Evolutionary conservation across 768 basidiomycete genomes (phyloP).

Genomic region (Auriscalpium microsporum): DNA sequence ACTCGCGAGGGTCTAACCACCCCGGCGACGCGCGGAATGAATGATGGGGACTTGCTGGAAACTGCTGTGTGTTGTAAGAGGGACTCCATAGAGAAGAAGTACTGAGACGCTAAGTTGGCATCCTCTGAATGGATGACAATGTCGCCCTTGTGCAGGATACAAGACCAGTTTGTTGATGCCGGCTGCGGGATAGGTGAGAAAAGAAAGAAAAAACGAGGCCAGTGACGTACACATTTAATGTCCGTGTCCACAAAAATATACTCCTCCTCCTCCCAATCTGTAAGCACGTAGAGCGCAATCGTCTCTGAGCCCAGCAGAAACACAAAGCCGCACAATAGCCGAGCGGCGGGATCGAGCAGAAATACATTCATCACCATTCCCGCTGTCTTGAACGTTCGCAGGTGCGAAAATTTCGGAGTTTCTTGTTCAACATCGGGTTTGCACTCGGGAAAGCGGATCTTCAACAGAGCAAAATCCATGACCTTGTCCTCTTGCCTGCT

Average conservation of each 20-base stretch:
- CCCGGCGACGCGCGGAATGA: slow-evolving; percentile 18
- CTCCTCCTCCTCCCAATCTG: slow-evolving; percentile 57
- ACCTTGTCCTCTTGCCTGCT: slow-evolving; percentile 40
- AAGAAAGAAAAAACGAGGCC: not conserved
- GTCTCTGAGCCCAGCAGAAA: slow-evolving; percentile 49
- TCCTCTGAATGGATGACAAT: slow-evolving; percentile 74
- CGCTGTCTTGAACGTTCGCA: slow-evolving; percentile 54
- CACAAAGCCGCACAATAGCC: slow-evolving; percentile 61
- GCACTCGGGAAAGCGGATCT: slow-evolving; percentile 41
- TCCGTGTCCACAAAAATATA: slow-evolving; percentile 71
- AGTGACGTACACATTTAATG: slow-evolving; percentile 55
- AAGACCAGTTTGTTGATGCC: slow-evolving; percentile 69
- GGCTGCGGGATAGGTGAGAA: slow-evolving; percentile 29
- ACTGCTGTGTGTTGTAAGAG: slow-evolving; percentile 24
- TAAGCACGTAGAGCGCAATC: slow-evolving; percentile 53
- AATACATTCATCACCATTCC: slow-evolving; percentile 76
- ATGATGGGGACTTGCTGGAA: slow-evolving; percentile 6
- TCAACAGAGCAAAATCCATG: slow-evolving; percentile 69
- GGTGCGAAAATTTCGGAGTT: slow-evolving; percentile 43
- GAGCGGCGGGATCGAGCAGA: slow-evolving; percentile 53
- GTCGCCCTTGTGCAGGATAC: slow-evolving; percentile 55
- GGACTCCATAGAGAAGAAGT: slow-evolving; percentile 51
- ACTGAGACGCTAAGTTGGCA: slow-evolving; percentile 52
- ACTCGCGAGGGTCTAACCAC: slow-evolving; percentile 15
- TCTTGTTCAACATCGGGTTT: not conserved